Conservation (phyloP, 257 asterid genomes). For the Fraxinus quadrangulata region DNA sequence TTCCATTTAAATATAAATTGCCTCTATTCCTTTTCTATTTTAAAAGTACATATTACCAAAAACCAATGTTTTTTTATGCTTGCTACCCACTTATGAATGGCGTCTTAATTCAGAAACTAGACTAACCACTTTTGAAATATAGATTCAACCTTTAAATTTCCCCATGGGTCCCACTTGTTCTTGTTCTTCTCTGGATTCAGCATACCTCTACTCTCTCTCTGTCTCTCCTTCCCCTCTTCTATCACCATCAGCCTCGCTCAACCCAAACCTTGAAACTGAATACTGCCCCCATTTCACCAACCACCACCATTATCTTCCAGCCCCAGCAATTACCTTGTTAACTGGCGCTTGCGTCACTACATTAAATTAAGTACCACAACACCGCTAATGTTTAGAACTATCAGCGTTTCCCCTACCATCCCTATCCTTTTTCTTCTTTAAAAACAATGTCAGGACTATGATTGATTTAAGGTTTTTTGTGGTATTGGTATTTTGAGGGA, state of each 20-base stretch:
- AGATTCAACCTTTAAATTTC: background rate
- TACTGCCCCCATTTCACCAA: background rate
- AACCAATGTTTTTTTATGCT: background rate
- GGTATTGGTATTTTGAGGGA: background rate
- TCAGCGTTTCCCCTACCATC: background rate
- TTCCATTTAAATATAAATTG: background rate
- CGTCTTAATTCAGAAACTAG: background rate
- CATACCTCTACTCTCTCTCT: background rate
- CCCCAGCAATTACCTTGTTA: background rate
- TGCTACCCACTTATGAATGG: background rate
- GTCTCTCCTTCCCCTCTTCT: background rate
- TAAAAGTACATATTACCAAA: background rate
- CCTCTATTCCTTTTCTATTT: background rate
- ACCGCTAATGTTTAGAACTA: background rate
- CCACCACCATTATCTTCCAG: background rate
- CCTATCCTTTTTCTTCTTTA: background rate
- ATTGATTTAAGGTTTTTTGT: background rate
- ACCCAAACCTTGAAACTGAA: background rate
- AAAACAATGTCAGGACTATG: background rate
- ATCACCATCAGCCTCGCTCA: background rate
- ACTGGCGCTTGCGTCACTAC: background rate
- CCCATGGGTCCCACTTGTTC: background rate
- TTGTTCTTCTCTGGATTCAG: too few species aligned
- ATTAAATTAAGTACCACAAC: background rate
- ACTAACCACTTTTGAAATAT: background rate